Evolutionary conservation across 2,329 filamentous ascomycete genomes (phyloP).

Genomic region (Aspergillus udagawae): DNA sequence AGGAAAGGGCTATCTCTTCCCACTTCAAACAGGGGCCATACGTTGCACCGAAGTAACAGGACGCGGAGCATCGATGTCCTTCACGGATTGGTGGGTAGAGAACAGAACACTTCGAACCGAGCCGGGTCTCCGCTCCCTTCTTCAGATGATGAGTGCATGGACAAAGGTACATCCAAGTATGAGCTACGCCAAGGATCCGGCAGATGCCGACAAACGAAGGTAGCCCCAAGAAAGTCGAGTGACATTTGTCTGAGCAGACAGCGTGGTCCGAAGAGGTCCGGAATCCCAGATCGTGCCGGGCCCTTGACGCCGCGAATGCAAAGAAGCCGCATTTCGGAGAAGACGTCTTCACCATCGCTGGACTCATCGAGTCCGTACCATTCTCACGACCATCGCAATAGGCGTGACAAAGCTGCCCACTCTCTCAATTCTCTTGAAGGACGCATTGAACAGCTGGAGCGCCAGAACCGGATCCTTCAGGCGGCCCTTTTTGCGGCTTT

Average conservation of each 20-base stretch:
- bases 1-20: conserved; percentile 10
- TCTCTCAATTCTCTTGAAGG: conserved; percentile 30
- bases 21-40: conserved; percentile 10
- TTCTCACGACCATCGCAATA: conserved; percentile 17
- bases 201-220: conserved; percentile 11
- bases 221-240: conserved; percentile 5
- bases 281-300: conserved; percentile 6
- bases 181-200: conserved; percentile 6
- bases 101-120: conserved; percentile 13
- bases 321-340: conserved; percentile 17
- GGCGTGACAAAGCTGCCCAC: conserved; percentile 13
- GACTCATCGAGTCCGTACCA: conserved; percentile 20
- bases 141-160: conserved; percentile 38
- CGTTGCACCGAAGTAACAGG: conserved; percentile 21
- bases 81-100: conserved; percentile 14
- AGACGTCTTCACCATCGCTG: conserved; percentile 20
- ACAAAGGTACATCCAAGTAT: conserved; percentile 8
- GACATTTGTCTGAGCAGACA: conserved; percentile 3
- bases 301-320: conserved; percentile 23
- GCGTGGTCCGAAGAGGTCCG: conserved; percentile 6
- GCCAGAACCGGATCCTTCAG: conserved; percentile 41
- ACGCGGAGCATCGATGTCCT: conserved; percentile 19
- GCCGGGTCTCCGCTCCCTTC: conserved; percentile 36
- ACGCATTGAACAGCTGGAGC: conserved; percentile 37
- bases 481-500: conserved; percentile 39